Conservation (phyloP, 2,329 filamentous ascomycete genomes). For the Colletotrichum aenigma region DNA sequence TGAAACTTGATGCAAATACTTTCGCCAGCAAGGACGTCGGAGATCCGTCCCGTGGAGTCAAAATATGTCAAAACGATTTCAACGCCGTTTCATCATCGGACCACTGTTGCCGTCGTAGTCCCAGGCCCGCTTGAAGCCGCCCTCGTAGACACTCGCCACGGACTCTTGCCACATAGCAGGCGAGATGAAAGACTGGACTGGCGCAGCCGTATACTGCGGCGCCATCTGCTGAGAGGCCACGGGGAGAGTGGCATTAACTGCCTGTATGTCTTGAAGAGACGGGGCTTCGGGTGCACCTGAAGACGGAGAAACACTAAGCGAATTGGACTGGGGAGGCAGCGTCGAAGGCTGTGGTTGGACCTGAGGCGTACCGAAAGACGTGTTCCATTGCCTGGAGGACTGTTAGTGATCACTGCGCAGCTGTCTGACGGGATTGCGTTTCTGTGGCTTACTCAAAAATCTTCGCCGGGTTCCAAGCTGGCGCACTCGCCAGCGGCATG, state of each 20-base stretch:
- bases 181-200: constrained; percentile 66
- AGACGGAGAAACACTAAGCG: constrained; percentile 58
- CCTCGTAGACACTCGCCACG: constrained; percentile 71
- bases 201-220: constrained; percentile 55
- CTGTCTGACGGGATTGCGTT: not conserved
- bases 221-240: constrained; percentile 50
- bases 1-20: not conserved
- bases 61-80: not conserved
- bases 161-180: constrained; percentile 78
- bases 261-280: constrained; percentile 57
- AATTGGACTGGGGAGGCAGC: constrained; percentile 49
- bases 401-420: constrained; percentile 16
- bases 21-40: not conserved
- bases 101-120: constrained; percentile 50
- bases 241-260: constrained; percentile 48
- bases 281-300: constrained; percentile 59
- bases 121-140: constrained; percentile 67
- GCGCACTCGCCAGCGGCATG: constrained; percentile 66
- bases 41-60: not conserved
- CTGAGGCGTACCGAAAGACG: constrained; percentile 81
- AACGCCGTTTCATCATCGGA: constrained; percentile 28
- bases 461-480: constrained; percentile 81
- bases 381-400: constrained; percentile 82
- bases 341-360: constrained; percentile 47
- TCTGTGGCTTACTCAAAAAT: constrained; percentile 81